These are phyloP conservation scores for Pleurotus ostreatus DNA, from an alignment of 768 basidiomycete species.

Conservation along the genomic window DNA sequence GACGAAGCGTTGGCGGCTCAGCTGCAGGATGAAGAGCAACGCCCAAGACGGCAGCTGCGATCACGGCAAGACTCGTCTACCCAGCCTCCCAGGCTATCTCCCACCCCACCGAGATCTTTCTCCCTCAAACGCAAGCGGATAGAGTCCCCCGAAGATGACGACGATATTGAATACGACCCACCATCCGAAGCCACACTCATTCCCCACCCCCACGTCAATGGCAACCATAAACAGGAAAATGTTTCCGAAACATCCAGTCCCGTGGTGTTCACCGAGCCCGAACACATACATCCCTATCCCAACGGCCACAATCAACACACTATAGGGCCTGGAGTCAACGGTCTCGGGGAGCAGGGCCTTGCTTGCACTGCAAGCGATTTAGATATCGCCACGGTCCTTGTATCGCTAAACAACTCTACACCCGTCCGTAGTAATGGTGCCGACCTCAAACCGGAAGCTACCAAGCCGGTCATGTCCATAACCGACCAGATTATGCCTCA, in stretches of 20 bases:
- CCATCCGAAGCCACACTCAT: background rate
- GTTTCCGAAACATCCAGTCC: background rate
- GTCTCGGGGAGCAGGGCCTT: background rate
- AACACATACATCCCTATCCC: background rate
- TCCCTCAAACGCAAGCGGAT: slow-evolving; percentile 41
- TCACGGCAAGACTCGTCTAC: slow-evolving; percentile 8
- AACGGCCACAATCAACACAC: background rate
- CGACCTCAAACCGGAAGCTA: background rate
- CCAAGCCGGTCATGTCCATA: background rate
- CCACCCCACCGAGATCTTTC: slow-evolving; percentile 5
- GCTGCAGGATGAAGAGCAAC: slow-evolving; percentile 28
- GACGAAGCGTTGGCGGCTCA: slow-evolving; percentile 23
- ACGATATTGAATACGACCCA: slow-evolving; percentile 9
- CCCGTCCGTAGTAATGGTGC: background rate
- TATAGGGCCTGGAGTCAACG: background rate
- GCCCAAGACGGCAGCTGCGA: slow-evolving; percentile 27
- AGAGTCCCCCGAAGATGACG: slow-evolving; percentile 31
- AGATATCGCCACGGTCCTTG: background rate
- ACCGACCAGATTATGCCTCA: background rate
- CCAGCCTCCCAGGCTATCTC: background rate
- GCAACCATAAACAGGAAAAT: background rate
- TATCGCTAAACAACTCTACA: background rate
- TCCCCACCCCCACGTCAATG: background rate
- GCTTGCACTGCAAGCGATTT: background rate
- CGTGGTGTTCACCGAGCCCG: background rate